Evolutionary conservation across 371 early-diverging fungal species (phyloP).

Genomic region (Mortierella sp.): DNA sequence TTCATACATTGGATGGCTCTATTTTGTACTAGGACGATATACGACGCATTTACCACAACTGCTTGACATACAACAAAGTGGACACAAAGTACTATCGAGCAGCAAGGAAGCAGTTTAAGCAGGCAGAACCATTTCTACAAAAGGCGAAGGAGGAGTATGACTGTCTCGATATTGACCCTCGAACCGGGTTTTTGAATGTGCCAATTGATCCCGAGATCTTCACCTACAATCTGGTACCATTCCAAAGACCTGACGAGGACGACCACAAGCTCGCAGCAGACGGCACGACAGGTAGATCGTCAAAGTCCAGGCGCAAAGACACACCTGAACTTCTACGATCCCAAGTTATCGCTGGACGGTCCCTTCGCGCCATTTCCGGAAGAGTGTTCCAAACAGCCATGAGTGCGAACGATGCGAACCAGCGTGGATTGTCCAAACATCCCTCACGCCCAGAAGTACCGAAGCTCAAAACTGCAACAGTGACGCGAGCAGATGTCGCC

Average conservation of each 20-base stretch:
- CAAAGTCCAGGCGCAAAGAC: conserved; percentile 4
- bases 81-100: conserved; percentile 79
- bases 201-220: conserved; percentile 66
- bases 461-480: conserved; percentile 39
- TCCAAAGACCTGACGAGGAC: conserved; percentile 21
- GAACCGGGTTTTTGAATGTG: conserved; percentile 59
- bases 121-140: conserved; percentile 49
- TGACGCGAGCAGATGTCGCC: conserved; percentile 45
- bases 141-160: conserved; percentile 58
- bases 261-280: conserved; percentile 4
- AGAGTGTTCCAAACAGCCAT: not conserved
- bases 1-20: conserved; percentile 8
- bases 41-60: conserved; percentile 78
- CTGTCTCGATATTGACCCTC: conserved; percentile 52
- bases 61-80: conserved; percentile 79
- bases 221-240: conserved; percentile 56
- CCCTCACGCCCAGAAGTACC: conserved; percentile 28
- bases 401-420: too few relatives aligned
- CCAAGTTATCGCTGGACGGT: conserved; percentile 16
- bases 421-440: too few relatives aligned
- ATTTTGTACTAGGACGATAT: conserved; percentile 73
- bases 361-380: conserved; percentile 11
- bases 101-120: conserved; percentile 64
- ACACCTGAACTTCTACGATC: conserved; percentile 1
- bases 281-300: not conserved